Base-by-base conservation (phyloP, 2,329 filamentous ascomycete genomes). In the Cryphonectria japonica region DNA sequence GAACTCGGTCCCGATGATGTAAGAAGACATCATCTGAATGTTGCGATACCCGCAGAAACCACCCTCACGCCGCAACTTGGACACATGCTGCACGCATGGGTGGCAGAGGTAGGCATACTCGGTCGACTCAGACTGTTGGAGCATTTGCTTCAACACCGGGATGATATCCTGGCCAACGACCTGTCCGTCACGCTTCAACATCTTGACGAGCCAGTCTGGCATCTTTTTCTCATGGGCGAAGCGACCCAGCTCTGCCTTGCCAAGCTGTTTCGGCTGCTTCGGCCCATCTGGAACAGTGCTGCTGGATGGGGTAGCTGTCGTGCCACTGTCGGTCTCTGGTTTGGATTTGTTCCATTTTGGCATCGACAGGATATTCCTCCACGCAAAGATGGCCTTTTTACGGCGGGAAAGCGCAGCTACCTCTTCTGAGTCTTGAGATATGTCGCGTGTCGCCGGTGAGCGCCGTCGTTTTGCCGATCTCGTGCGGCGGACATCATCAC, bases 41-140 rank as follows among this genome's bases (percentile, higher is more conserved):
- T 97, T 98, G 57, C 95, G 88, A 79, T 98, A 98, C 3, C 95
- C 95, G 78, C 95, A 98, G 79, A 98, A 98, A 7, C 94, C 93
- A 32, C 94, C 94, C 82, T 97, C 95, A 72, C 84, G 86, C n/a
- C 86, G 87, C 67, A 97, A 85, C 77, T 97, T 97, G 67, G 92
- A 93, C 37, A 98, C 86, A 77, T 98, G 95, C 65, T 90, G 86
- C 0, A 94, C 92, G 64, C 85, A 85, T 0, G 91, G 87, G 76
- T 94, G 90, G 79, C 95, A 98, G 46, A 97, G 84, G 76, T 94
- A 97, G 7, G 93, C 93, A 74, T 88, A 88, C 68, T 88, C 84
- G 1, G 93, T 92, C 5, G 83, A 82, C 9, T 81, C 78, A 76
- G 92, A 93, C 69, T 91, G 85, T 57, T 91, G 85, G 60, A 93